Percentiles rank a stretch among this genome's conserved stretches.
phyloP scores from a whole-genome alignment of 2,329 filamentous ascomycete species.

The Trichoderma sp. region DNA sequence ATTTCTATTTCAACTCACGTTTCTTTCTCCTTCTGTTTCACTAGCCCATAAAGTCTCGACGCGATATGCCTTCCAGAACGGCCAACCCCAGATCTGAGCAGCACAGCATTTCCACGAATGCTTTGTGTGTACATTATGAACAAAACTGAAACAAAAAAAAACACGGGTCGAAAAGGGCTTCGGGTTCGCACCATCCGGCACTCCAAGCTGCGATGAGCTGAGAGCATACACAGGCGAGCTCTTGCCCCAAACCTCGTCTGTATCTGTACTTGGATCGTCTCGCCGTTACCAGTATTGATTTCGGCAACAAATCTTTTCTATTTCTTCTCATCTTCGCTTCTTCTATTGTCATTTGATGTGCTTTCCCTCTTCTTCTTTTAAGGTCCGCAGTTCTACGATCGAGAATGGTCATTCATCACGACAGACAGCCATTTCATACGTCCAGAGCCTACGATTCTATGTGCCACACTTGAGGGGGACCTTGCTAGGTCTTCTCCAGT shows the following conservation, averaged over 20 bases:
- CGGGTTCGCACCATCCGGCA: background rate
- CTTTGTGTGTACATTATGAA: constrained; percentile 37
- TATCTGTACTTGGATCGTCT: constrained; percentile 35
- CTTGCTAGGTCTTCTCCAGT: background rate
- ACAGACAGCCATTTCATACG: background rate
- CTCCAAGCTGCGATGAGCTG: background rate
- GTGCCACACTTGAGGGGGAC: background rate
- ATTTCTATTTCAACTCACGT: constrained; percentile 30
- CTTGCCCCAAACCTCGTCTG: constrained; percentile 27
- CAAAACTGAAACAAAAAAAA: constrained; percentile 22
- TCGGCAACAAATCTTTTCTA: constrained; percentile 26
- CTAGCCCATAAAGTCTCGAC: constrained; percentile 24
- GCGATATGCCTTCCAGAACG: constrained; percentile 10
- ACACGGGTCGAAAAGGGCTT: constrained; percentile 20
- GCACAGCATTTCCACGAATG: constrained; percentile 29
- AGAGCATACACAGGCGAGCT: background rate
- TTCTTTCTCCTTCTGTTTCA: constrained; percentile 32
- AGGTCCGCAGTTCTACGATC: background rate
- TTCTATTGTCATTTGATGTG: constrained; percentile 24
- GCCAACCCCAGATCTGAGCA: constrained; percentile 23
- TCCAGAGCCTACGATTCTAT: background rate
- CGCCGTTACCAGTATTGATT: constrained; percentile 26
- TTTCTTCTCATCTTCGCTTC: constrained; percentile 25
- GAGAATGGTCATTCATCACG: constrained; percentile 1
- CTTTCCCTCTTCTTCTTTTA: background rate